Conservation (phyloP, 805 yeast species). For the Zygoascus tannicola region DNA sequence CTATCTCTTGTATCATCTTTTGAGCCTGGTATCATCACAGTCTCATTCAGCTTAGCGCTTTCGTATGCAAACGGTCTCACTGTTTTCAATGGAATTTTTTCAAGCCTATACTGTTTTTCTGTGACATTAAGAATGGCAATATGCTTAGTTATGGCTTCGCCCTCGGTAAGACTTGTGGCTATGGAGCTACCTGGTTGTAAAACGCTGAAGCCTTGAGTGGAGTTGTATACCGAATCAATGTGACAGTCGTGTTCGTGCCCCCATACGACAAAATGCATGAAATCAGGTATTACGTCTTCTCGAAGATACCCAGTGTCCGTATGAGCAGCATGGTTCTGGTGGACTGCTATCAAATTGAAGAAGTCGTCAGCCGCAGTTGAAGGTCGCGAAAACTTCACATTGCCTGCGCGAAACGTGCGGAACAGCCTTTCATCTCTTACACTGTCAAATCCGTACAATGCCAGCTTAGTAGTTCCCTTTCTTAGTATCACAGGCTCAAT, state of each 20-base stretch:
- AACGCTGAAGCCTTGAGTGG: slow-evolving; percentile 58
- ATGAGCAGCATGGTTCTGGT: slow-evolving; percentile 79
- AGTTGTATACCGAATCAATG: slow-evolving; percentile 49
- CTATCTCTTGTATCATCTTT: slow-evolving; percentile 46
- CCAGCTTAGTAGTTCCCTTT: slow-evolving; percentile 74
- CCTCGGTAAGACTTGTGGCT: slow-evolving; percentile 81
- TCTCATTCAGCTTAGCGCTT: slow-evolving; percentile 46
- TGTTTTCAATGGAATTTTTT: slow-evolving; percentile 54
- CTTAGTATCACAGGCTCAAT: slow-evolving; percentile 70
- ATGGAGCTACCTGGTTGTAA: slow-evolving; percentile 92
- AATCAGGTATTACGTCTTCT: slow-evolving; percentile 71
- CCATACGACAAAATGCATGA: slow-evolving; percentile 82
- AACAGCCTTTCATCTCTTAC: slow-evolving; percentile 83
- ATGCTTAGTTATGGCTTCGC: slow-evolving; percentile 68
- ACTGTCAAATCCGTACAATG: slow-evolving; percentile 81
- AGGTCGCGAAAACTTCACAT: slow-evolving; percentile 73
- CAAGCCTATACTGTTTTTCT: slow-evolving; percentile 46
- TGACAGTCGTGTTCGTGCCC: slow-evolving; percentile 97
- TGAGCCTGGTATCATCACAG: slow-evolving; percentile 47
- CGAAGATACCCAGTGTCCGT: slow-evolving; percentile 77
- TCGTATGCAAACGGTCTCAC: slow-evolving; percentile 78
- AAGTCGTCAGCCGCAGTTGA: slow-evolving; percentile 48
- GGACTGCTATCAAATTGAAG: slow-evolving; percentile 81
- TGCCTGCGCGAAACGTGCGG: slow-evolving; percentile 70
- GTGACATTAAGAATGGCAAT: slow-evolving; percentile 62